Base-by-base conservation (phyloP, 116 monocot species). In the Cymodocea nodosa region DNA sequence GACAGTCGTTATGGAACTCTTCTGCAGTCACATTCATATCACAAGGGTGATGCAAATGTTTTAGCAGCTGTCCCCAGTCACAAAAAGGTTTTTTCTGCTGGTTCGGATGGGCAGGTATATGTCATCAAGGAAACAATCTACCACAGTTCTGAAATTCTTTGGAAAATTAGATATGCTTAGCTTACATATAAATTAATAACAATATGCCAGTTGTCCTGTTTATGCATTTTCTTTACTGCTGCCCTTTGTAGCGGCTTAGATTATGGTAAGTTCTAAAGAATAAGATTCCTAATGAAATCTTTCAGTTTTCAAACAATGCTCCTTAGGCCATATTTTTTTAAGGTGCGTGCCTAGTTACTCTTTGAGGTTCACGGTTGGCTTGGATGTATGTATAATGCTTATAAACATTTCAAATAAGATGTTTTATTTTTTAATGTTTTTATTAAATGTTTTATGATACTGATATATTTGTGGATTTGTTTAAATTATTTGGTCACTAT, bases 21-120 rank as follows among this genome's bases (percentile, higher is more conserved):
- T 81, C 57, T 99, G 75, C 89, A 89, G 77, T 77, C 77, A 56
- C 89, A 92, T 66, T 75, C 84, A 51, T 78, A 83, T 63, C 99
- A 99, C 55, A 81, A 81, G 68, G 99, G 93, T 60, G 99, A 93
- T 71, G 92, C 87, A 52, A 86, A 75, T 74, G 85, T 82, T 63
- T 73, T 99, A n/a, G 82, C 84, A 59, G 74, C 87, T 63, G 19
- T 69, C 75, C 93, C 99, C 57, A 74, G 80, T 77, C 82, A 99
- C 56, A 93, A 73, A 50, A 84, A 81, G 52, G 84, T 93, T 23
- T 99, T 92, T 71, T 93, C 99, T 69, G 89, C 89, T 68, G 99
- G 99, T 62, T 92, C 99, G 34, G 99, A 99, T 81, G 99, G 99
- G 8, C 82, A 99, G 87, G 99, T 92, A 68, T 22, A 44, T 66